Evolutionary conservation across 148 eudicot genomes (phyloP).

Genomic region (Nyssa sinensis): DNA sequence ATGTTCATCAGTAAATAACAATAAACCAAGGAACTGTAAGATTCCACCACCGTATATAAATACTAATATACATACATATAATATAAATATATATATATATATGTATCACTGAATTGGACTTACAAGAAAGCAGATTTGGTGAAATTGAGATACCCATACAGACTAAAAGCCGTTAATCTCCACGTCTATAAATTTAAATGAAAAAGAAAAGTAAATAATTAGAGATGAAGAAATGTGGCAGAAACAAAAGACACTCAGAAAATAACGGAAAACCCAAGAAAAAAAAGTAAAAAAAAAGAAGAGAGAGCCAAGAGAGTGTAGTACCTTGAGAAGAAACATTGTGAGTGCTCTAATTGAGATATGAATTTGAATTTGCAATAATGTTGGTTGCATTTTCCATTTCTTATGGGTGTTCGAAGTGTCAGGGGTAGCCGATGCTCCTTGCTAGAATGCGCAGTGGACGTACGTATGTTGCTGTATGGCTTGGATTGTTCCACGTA

Average conservation of each 20-base stretch:
- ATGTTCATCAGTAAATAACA: no score
- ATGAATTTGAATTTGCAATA: slow-evolving; percentile 30
- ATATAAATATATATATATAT: neutral
- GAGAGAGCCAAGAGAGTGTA: neutral
- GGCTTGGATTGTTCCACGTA: slow-evolving; percentile 11
- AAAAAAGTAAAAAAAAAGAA: neutral
- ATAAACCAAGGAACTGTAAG: no score
- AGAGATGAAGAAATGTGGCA: neutral
- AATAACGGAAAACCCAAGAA: neutral
- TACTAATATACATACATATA: neutral
- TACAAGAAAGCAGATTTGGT: slow-evolving; percentile 72
- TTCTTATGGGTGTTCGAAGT: neutral
- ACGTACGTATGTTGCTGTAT: neutral
- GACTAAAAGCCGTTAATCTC: slow-evolving; percentile 75
- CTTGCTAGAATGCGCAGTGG: neutral
- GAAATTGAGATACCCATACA: slow-evolving; percentile 77
- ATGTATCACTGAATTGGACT: slow-evolving; percentile 21
- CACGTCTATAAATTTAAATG: slow-evolving; percentile 49
- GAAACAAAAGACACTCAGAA: neutral
- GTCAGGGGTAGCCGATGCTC: neutral
- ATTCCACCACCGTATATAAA: neutral
- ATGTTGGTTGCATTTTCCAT: slow-evolving; percentile 11
- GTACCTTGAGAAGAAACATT: slow-evolving; percentile 78
- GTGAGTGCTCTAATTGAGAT: slow-evolving; percentile 33
- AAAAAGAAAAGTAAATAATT: neutral